These are phyloP conservation scores for Trichoderma reesei DNA, from an alignment of 495 filamentous ascomycete genomes.

Conservation along the genomic window DNA sequence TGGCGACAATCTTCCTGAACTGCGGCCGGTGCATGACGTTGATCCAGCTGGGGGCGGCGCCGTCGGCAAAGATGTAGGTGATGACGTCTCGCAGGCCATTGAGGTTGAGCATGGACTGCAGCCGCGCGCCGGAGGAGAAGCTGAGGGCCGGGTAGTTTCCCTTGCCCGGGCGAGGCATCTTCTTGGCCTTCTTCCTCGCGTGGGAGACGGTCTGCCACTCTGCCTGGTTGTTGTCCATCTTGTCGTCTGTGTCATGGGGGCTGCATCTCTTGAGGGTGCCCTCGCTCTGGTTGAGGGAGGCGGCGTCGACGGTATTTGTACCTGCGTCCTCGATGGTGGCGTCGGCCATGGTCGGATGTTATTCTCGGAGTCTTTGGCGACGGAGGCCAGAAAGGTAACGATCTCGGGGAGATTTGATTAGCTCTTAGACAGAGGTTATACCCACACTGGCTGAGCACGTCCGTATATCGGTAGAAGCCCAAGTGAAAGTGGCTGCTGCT, in stretches of 20 bases:
- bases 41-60: constrained; percentile 74
- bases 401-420: too few species aligned
- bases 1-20: constrained; percentile 75
- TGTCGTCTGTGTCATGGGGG: constrained; percentile 30
- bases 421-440: too few species aligned
- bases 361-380: not conserved
- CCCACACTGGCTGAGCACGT: too few species aligned
- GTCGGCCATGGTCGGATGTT: not conserved
- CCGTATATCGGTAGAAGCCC: too few species aligned
- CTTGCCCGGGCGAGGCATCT: constrained; percentile 37
- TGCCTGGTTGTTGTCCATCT: constrained; percentile 19
- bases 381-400: too few species aligned
- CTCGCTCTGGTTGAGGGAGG: constrained; percentile 16
- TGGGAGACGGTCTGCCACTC: constrained; percentile 45
- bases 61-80: constrained; percentile 87
- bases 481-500: too few species aligned
- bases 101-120: constrained; percentile 68
- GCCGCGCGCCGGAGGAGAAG: constrained; percentile 53
- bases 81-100: constrained; percentile 69
- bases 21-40: constrained; percentile 63
- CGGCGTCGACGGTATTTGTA: not conserved
- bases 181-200: constrained; percentile 47
- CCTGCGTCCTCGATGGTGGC: not conserved
- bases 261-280: constrained; percentile 30
- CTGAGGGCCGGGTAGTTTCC: constrained; percentile 65